Evolutionary conservation across 305 asterid species (phyloP).

Genomic region (Fraxinus latifolia): DNA sequence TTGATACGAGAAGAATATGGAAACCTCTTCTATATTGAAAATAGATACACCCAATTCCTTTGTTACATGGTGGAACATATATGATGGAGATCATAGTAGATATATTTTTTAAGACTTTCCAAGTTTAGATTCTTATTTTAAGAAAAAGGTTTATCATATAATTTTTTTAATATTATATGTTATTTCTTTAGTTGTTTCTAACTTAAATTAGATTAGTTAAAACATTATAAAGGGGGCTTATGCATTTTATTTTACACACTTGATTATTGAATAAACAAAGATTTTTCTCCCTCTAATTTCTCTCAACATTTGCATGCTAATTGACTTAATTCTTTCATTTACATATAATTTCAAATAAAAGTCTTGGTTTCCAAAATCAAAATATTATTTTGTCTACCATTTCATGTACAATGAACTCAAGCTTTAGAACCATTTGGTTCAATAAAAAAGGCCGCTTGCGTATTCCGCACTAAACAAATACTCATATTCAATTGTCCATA

Average conservation of each 20-base stretch:
- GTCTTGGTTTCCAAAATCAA: background rate
- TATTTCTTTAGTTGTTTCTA: background rate
- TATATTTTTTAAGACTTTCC: background rate
- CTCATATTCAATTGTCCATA: background rate
- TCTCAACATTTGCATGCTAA: background rate
- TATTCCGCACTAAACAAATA: too few relatives aligned
- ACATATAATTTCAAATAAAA: background rate
- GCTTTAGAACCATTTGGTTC: background rate
- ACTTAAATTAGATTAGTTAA: background rate
- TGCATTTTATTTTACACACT: background rate
- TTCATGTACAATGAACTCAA: background rate
- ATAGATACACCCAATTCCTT: background rate
- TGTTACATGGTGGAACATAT: background rate
- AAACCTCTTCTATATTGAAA: background rate
- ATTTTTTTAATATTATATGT: too few relatives aligned
- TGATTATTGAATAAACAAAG: background rate
- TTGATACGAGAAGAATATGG: background rate
- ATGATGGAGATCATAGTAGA: background rate
- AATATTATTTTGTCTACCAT: background rate
- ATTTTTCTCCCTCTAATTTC: background rate
- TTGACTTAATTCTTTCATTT: background rate
- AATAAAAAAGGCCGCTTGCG: background rate
- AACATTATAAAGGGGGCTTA: background rate
- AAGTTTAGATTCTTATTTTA: background rate
- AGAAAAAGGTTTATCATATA: background rate